These are phyloP conservation scores for Saitozyma podzolica DNA, from an alignment of 768 basidiomycete genomes.

Conservation along the genomic window DNA sequence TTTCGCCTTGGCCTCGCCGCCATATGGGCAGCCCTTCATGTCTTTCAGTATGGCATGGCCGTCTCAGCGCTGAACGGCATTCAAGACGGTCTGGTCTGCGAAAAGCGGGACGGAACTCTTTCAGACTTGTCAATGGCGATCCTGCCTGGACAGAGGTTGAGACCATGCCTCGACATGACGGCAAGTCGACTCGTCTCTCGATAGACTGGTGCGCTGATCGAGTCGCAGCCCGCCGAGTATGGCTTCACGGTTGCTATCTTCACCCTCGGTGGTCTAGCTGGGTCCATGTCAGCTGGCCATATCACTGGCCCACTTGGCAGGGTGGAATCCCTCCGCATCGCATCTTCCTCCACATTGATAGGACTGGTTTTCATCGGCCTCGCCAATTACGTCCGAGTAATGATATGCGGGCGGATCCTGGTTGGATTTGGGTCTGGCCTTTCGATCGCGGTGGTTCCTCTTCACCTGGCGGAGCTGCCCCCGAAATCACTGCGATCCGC, in stretches of 20 bases:
- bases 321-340: conserved; percentile 17
- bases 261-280: conserved; percentile 81
- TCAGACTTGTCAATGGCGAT: not conserved
- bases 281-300: conserved; percentile 46
- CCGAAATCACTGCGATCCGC: conserved; percentile 63
- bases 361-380: conserved; percentile 15
- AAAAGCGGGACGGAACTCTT: too few relatives aligned
- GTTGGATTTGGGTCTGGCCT: conserved; percentile 41
- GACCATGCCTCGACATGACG: conserved; percentile 19
- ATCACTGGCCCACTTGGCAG: conserved; percentile 19
- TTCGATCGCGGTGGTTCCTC: conserved; percentile 62
- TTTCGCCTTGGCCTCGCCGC: not conserved
- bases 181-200: conserved; percentile 10
- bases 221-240: conserved; percentile 58
- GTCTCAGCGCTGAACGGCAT: conserved; percentile 86
- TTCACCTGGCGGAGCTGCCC: conserved; percentile 77
- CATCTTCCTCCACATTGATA: conserved; percentile 6
- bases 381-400: conserved; percentile 11
- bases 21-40: conserved; percentile 25
- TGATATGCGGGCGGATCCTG: conserved; percentile 32
- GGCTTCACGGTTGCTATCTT: conserved; percentile 79
- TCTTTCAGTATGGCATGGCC: conserved; percentile 68
- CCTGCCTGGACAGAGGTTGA: conserved; percentile 6
- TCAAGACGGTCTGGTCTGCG: conserved; percentile 55
- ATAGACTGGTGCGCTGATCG: not conserved